Evolutionary conservation across 495 filamentous ascomycete species (phyloP), one percentile per base, ranked within the genome.

Genomic region (Glonium stellatum): DNA sequence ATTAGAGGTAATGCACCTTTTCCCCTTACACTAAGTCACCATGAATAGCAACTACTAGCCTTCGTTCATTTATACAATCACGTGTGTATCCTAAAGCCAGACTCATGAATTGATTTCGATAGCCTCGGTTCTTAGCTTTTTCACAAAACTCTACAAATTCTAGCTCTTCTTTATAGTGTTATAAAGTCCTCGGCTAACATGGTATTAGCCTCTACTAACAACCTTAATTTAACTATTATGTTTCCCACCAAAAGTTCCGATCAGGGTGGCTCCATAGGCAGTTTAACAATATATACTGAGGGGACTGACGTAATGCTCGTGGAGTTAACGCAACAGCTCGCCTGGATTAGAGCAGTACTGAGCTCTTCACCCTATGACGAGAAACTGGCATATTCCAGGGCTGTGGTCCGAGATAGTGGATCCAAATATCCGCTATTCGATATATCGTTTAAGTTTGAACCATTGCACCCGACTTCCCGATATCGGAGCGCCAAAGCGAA

Each of bases 301-400:
- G 25, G 15, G 3, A 44, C 18, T 23, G 36, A 48, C 9, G 9
- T 44, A 13, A 15, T 57, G 6, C 27, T 68, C 31, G 22, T 57
- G 27, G 50, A 59, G 42, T 31, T 58, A 35, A 49, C 61, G 1
- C 63, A 68, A 37, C 68, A 68, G 39, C 0, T 62, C 0, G 42
- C 46, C 9, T 70, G 68, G 68, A 58, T 66, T 15, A 59, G 63
- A 19, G 55, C 66, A 25, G 66, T 57, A 18, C 57, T 70, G 34
- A 60, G 59, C 49, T 15, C 48, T 1, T 70, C 67, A 5, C 39
- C 50, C 12, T 59, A 37, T 55, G 34, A 21, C 37, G 55, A 58
- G 0, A 37, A 57, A 31, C 8, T 66, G 1, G 54, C 67, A 15
- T 61, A 70, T 12, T 60, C 18, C 4, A 2, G 31, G 22, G 22